These are phyloP conservation scores for Albatrellus ellisii DNA, from an alignment of 768 basidiomycete genomes.

Conservation along the genomic window DNA sequence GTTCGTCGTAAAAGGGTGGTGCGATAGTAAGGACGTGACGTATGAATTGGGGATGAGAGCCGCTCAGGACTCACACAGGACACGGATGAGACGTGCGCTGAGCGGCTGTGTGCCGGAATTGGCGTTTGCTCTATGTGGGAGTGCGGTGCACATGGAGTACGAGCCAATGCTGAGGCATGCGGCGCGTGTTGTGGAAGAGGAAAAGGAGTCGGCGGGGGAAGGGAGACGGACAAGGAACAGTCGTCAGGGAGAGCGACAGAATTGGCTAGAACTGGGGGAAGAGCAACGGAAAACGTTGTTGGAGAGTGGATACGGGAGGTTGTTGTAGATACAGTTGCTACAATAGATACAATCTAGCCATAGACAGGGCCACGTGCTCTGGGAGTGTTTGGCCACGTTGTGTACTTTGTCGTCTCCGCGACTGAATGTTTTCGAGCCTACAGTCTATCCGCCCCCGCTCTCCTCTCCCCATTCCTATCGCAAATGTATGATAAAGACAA, in stretches of 20 bases:
- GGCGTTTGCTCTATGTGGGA: constrained; percentile 21
- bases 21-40: too few relatives aligned
- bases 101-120: constrained; percentile 30
- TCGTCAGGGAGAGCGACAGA: constrained; percentile 28
- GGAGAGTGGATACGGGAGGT: constrained; percentile 6
- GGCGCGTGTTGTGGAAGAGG: constrained; percentile 22
- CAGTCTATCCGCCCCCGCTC: background rate
- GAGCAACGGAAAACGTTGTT: constrained; percentile 25
- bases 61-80: constrained; percentile 3
- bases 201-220: constrained; percentile 5
- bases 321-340: background rate
- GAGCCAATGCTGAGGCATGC: constrained; percentile 61
- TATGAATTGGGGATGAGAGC: too few relatives aligned
- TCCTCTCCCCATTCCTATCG: constrained; percentile 5
- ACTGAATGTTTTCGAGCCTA: background rate
- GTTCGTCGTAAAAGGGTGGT: too few relatives aligned
- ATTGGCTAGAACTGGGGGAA: constrained; percentile 28
- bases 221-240: constrained; percentile 48
- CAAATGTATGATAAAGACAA: constrained; percentile 8
- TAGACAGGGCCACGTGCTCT: background rate
- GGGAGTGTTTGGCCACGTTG: constrained; percentile 1
- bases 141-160: constrained; percentile 50
- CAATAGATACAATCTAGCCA: background rate
- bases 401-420: background rate
- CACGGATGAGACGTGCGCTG: constrained; percentile 27